Evolutionary conservation across 768 basidiomycete genomes (phyloP).

Genomic region (Tulasnella sp.): DNA sequence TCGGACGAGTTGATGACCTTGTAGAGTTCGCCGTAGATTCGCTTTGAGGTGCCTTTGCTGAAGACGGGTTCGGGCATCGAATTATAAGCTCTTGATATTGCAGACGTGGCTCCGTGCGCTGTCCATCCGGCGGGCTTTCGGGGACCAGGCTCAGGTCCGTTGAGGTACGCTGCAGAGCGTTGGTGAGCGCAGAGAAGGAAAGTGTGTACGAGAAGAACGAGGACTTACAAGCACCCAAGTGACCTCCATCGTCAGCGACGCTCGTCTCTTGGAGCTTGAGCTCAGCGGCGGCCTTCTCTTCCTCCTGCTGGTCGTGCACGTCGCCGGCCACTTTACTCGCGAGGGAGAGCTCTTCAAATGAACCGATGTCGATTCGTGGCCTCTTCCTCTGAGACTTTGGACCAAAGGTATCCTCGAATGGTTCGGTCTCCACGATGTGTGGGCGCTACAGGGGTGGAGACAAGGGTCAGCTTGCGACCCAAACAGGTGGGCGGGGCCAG

Average conservation of each 20-base stretch:
- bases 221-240: constrained; percentile 7
- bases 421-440: constrained; percentile 94
- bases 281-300: neutral
- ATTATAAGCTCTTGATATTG: neutral
- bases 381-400: constrained; percentile 92
- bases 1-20: constrained; percentile 99
- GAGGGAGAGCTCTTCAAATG: constrained; percentile 80
- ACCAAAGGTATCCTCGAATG: constrained; percentile 91
- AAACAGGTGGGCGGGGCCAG: neutral
- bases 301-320: constrained; percentile 18
- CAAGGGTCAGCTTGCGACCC: neutral
- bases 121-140: constrained; percentile 19
- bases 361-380: constrained; percentile 80
- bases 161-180: constrained; percentile 3
- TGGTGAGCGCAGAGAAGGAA: neutral
- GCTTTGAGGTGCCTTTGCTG: constrained; percentile 88
- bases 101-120: constrained; percentile 16
- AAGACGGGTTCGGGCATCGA: constrained; percentile 75
- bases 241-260: constrained; percentile 11
- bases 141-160: constrained; percentile 8
- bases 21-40: constrained; percentile 97
- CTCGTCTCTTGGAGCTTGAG: constrained; percentile 1
- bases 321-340: constrained; percentile 36
- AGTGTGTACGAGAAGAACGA: neutral
- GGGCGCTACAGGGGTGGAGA: constrained; percentile 52